These are phyloP conservation scores for Jatropha curcas DNA, from an alignment of 345 rosid species.

Conservation along the genomic window DNA sequence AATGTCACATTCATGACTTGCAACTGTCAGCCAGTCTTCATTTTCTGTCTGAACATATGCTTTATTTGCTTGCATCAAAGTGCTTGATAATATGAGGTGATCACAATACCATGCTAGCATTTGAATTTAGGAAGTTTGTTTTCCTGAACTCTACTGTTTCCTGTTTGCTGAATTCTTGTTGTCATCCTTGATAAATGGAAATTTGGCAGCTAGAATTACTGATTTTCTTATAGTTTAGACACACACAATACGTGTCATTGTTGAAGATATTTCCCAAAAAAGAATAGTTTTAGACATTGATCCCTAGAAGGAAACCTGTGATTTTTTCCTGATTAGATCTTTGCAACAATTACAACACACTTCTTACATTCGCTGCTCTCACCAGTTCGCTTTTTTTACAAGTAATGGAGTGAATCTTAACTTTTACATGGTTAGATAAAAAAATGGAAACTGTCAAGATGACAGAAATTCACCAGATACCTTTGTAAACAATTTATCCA, in stretches of 20 bases:
- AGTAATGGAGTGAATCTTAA: too few relatives aligned
- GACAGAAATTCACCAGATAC: too few relatives aligned
- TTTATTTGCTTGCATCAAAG: neutral
- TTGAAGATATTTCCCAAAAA: neutral
- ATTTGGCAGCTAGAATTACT: neutral
- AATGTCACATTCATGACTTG: neutral
- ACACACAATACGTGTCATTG: neutral
- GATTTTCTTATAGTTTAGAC: neutral
- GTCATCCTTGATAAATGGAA: neutral
- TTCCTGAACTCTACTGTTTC: neutral
- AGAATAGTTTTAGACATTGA: neutral
- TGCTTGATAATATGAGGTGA: neutral
- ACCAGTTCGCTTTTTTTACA: too few relatives aligned
- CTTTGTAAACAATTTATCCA: too few relatives aligned
- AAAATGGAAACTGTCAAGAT: too few relatives aligned
- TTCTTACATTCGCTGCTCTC: neutral
- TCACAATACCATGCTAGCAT: neutral
- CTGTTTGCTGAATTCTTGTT: neutral
- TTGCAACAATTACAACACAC: neutral
- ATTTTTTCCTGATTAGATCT: neutral
- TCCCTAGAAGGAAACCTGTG: neutral
- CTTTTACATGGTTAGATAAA: too few relatives aligned
- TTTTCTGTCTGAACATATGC: neutral
- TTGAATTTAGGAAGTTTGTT: neutral
- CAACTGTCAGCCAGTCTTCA: neutral